Conservation (phyloP, 2,329 filamentous ascomycete species). For the Aurifilum marmelostoma region DNA sequence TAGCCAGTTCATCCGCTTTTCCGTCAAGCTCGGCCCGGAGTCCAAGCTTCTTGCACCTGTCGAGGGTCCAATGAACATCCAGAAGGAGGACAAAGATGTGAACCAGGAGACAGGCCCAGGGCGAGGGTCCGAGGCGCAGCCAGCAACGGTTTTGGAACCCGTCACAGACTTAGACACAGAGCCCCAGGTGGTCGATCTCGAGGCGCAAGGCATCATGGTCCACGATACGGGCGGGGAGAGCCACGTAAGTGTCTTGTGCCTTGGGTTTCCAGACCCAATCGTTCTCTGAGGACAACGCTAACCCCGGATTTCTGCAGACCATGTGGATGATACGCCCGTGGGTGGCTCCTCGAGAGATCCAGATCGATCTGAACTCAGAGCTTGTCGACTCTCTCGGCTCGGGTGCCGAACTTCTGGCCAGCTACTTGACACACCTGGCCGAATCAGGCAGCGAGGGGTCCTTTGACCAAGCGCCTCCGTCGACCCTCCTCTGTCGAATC, state of each 20-base stretch:
- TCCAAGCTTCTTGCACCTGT: conserved; percentile 64
- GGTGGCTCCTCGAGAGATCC: conserved; percentile 85
- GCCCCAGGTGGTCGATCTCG: conserved; percentile 72
- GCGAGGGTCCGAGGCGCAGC: conserved; percentile 21
- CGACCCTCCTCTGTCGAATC: conserved; percentile 89
- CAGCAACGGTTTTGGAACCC: conserved; percentile 44
- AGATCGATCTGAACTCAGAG: conserved; percentile 87
- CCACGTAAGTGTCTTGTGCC: conserved; percentile 67
- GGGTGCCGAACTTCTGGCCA: conserved; percentile 90
- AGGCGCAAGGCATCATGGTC: conserved; percentile 98
- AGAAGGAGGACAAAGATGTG: conserved; percentile 39
- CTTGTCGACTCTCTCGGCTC: conserved; percentile 93
- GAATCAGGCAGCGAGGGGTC: conserved; percentile 80
- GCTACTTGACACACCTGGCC: conserved; percentile 87
- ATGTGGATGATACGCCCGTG: conserved; percentile 99
- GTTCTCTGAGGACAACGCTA: conserved; percentile 21
- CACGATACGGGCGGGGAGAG: conserved; percentile 91
- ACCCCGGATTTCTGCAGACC: conserved; percentile 61
- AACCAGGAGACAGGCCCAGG: conserved; percentile 40
- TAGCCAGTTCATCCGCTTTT: conserved; percentile 87
- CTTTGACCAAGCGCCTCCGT: conserved; percentile 75
- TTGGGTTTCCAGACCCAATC: not conserved
- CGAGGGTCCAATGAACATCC: conserved; percentile 42
- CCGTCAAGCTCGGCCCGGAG: conserved; percentile 68
- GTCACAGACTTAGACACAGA: conserved; percentile 43